phyloP scores from a whole-genome alignment of 176 grass and related monocot species.

The Thinopyrum elongatum region DNA sequence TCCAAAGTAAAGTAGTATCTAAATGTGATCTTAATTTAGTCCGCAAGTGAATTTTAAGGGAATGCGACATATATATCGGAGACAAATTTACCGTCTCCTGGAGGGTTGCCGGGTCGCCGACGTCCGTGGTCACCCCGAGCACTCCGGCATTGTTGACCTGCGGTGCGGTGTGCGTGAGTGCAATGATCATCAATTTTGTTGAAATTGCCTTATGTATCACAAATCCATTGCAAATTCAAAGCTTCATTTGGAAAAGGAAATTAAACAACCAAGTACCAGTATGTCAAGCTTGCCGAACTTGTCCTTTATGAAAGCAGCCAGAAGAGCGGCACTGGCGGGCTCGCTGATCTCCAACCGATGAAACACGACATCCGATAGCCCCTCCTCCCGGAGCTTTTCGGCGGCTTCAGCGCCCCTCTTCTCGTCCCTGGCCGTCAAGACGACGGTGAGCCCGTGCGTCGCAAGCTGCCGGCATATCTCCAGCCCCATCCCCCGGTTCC shows the following conservation, averaged over 20 bases:
- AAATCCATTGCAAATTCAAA: background rate
- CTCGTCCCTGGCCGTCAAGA: constrained; percentile 34
- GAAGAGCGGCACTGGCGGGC: background rate
- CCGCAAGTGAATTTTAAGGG: too few relatives aligned
- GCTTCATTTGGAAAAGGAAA: background rate
- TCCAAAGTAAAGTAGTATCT: too few relatives aligned
- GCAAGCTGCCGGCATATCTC: constrained; percentile 49
- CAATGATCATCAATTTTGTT: background rate
- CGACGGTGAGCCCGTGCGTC: constrained; percentile 19
- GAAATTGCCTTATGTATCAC: background rate
- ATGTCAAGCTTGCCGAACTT: constrained; percentile 54
- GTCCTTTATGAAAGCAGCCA: constrained; percentile 32
- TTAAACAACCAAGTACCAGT: background rate
- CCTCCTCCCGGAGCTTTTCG: background rate
- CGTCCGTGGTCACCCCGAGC: constrained; percentile 11
- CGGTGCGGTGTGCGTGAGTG: background rate
- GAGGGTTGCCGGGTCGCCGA: background rate
- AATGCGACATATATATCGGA: too few relatives aligned
- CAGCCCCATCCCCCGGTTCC: constrained; percentile 36
- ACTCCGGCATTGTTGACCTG: constrained; percentile 40
- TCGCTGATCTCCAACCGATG: constrained; percentile 51
- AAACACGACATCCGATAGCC: constrained; percentile 31
- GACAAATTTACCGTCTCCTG: constrained; percentile 3
- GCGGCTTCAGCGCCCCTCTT: constrained; percentile 3
- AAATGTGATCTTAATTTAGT: too few relatives aligned